Base-by-base conservation (phyloP, 441 rosid genomes). In the Raphanus hybrid region DNA sequence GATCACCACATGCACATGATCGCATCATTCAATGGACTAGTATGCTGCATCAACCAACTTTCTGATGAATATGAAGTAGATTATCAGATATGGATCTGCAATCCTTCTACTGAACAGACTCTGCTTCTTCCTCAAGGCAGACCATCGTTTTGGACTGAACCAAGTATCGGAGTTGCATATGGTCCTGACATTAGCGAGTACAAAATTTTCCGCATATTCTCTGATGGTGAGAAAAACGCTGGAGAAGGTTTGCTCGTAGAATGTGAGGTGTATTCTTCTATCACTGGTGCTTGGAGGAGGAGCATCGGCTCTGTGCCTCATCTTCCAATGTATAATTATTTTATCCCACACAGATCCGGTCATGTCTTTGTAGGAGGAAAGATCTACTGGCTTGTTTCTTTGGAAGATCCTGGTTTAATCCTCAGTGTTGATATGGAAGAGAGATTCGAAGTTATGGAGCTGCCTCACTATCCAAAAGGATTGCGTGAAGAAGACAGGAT, bases 121-220 rank as follows among this genome's bases (percentile, higher is more conserved):
- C 37, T 72, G 34, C 70, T 68, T 55, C 80, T 80, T 35, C 80
- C 83, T 0, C 78, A 37, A 62, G 78, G 78, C 16, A 76, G 48
- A 16, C 63, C 57, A 11, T 75, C 80, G 2, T 29, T 26, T 10
- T 26, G 15, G 18, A 27, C 55, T 26, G 18, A 11, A 8, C 83
- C 83, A 39, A 10, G 41, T 12, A 23, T 76, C 6, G 83, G 80
- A 68, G 83, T 80, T 70, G 80, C 74, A 15, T 76, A 71, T 52
- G 77, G 77, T 16, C 74, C 83, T 35, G 32, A 64, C 9, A 80
- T 54, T 34, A 71, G 74, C 20, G 77, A 80, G 2, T 69, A 67
- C 60, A 75, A 71, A 55, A 62, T 80, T 52, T 80, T 75, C 62
- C 80, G 77, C 6, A 65, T 80, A 39, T 80, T 80, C 62, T 67